Evolutionary conservation across 441 rosid genomes (phyloP).

Genomic region (Erysimum cheiri): DNA sequence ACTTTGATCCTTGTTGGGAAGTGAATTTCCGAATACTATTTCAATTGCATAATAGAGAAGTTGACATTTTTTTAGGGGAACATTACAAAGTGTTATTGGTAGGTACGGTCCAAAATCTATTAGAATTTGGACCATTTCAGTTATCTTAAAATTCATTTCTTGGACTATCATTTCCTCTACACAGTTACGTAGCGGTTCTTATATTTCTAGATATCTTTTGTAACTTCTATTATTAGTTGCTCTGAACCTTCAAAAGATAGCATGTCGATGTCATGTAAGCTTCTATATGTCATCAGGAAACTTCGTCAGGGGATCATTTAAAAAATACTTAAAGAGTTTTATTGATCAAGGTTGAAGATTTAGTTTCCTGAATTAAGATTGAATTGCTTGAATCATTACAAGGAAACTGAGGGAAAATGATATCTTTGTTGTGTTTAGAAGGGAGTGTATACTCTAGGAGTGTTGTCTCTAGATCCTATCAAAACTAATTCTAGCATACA

Average conservation of each 20-base stretch:
- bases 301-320: neutral
- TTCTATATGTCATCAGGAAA: slow-evolving; percentile 1
- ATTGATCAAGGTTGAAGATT: neutral
- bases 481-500: neutral
- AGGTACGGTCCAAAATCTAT: neutral
- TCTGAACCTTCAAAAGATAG: slow-evolving; percentile 25
- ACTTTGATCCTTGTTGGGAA: slow-evolving; percentile 13
- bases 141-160: neutral
- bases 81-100: slow-evolving; percentile 1
- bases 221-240: slow-evolving; percentile 34
- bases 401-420: neutral
- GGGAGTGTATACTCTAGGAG: slow-evolving; percentile 1
- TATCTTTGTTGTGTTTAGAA: slow-evolving; percentile 9
- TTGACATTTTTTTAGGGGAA: neutral
- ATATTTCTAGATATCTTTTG: neutral
- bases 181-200: neutral
- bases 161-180: neutral
- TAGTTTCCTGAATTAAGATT: neutral
- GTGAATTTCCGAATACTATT: slow-evolving; percentile 12
- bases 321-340: neutral
- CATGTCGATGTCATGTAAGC: slow-evolving; percentile 19
- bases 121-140: neutral
- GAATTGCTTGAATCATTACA: neutral
- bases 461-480: neutral
- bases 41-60: slow-evolving; percentile 7